phyloP scores from a whole-genome alignment of 2,329 filamentous ascomycete genomes.

The Diaporthe caulivora region DNA sequence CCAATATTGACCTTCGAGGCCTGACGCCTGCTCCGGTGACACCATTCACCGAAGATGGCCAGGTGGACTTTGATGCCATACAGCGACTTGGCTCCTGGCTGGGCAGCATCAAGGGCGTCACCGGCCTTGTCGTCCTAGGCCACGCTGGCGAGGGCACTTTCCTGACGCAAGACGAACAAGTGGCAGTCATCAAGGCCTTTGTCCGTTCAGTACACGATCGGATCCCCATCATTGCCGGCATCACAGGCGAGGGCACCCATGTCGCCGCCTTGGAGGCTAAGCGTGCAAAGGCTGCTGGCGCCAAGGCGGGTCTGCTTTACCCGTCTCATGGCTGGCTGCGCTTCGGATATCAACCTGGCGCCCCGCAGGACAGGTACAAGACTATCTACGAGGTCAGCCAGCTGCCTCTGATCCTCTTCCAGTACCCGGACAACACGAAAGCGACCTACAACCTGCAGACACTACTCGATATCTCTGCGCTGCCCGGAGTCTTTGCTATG shows the following conservation, averaged over 20 bases:
- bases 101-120: neutral
- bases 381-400: neutral
- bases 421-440: constrained; percentile 12
- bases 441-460: constrained; percentile 8
- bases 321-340: constrained; percentile 4
- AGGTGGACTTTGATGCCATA: neutral
- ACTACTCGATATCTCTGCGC: neutral
- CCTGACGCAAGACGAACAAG: constrained; percentile 1
- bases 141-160: neutral
- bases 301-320: neutral
- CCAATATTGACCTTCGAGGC: neutral
- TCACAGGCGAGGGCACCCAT: neutral
- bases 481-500: constrained; percentile 66
- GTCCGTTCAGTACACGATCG: neutral
- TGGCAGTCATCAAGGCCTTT: neutral
- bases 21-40: constrained; percentile 1
- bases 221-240: constrained; percentile 11
- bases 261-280: constrained; percentile 5
- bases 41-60: neutral
- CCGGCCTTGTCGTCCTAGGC: neutral
- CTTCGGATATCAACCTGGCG: neutral
- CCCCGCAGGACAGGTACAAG: neutral
- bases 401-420: neutral
- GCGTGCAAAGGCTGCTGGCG: neutral
- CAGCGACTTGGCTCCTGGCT: constrained; percentile 15